Conservation (phyloP, 2,329 filamentous ascomycete genomes). For the Ceratocystis harringtonii region DNA sequence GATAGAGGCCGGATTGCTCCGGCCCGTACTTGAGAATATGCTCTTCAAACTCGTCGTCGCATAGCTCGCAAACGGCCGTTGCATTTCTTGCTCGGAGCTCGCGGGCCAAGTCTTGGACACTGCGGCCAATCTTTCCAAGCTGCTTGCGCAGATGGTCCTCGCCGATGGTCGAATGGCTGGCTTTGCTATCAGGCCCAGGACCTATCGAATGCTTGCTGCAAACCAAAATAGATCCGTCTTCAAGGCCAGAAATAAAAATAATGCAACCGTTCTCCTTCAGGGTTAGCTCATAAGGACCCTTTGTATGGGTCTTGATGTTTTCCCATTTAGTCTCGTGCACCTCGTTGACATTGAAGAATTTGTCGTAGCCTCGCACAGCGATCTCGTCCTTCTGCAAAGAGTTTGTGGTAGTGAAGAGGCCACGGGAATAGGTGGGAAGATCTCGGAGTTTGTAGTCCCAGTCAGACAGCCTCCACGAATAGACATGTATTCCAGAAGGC, state of each 20-base stretch:
- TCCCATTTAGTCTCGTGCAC: slow-evolving; percentile 68
- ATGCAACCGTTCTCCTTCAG: slow-evolving; percentile 99
- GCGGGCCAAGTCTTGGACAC: slow-evolving; percentile 59
- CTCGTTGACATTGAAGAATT: slow-evolving; percentile 93
- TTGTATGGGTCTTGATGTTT: slow-evolving; percentile 59
- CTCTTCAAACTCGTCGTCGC: slow-evolving; percentile 92
- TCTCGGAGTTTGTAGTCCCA: slow-evolving; percentile 86
- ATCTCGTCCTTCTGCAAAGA: slow-evolving; percentile 55
- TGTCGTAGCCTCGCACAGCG: slow-evolving; percentile 82
- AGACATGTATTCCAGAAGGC: slow-evolving; percentile 50
- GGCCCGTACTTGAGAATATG: slow-evolving; percentile 82
- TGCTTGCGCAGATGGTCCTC: slow-evolving; percentile 72
- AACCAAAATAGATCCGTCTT: slow-evolving; percentile 80
- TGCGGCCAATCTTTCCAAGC: slow-evolving; percentile 61
- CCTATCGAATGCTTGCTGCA: slow-evolving; percentile 98
- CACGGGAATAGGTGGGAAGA: slow-evolving; percentile 82
- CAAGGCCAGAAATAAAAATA: slow-evolving; percentile 85
- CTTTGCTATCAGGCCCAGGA: slow-evolving; percentile 48
- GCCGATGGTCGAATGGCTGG: slow-evolving; percentile 74
- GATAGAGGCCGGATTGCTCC: slow-evolving; percentile 74
- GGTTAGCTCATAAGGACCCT: slow-evolving; percentile 84
- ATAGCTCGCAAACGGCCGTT: slow-evolving; percentile 92
- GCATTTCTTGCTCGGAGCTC: slow-evolving; percentile 66
- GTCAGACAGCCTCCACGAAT: slow-evolving; percentile 88
- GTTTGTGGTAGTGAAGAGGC: slow-evolving; percentile 73